A percentile compares a stretch with the other conserved stretches of the same genome.
Conservation (phyloP, 2,329 filamentous ascomycete species). For the Trichophaea hybrida region DNA sequence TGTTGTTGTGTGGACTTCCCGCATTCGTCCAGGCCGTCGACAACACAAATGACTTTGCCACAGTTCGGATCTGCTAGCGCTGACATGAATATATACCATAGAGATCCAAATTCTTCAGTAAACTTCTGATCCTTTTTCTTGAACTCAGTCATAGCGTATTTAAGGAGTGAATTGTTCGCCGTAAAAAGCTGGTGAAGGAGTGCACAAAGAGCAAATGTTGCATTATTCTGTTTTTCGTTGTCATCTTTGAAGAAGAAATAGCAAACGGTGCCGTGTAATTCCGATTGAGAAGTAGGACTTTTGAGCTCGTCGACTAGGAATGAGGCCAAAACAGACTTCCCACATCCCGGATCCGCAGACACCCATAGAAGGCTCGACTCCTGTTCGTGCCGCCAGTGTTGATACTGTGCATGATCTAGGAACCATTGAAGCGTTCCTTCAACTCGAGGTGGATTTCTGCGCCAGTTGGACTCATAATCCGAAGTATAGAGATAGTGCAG, state of each 20-base stretch:
- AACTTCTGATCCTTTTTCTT: background rate
- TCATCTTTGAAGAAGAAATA: constrained; percentile 17
- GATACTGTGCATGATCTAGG: constrained; percentile 8
- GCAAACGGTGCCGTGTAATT: constrained; percentile 9
- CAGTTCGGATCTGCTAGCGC: background rate
- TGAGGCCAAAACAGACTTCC: constrained; percentile 14
- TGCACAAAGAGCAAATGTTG: constrained; percentile 9
- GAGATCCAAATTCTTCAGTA: background rate
- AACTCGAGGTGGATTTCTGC: background rate
- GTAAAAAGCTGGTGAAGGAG: constrained; percentile 16
- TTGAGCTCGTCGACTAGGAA: constrained; percentile 15
- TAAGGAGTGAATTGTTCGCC: background rate
- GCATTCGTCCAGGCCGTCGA: constrained; percentile 24
- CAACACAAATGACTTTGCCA: constrained; percentile 17
- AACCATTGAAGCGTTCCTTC: constrained; percentile 12
- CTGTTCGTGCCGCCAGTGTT: constrained; percentile 1
- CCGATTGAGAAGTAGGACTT: background rate
- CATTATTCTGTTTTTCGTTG: constrained; percentile 5
- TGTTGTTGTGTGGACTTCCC: constrained; percentile 3
- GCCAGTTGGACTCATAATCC: background rate
- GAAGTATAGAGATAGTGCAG: constrained; percentile 4
- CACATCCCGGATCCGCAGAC: constrained; percentile 16
- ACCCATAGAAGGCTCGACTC: constrained; percentile 14
- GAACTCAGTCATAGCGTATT: constrained; percentile 2
- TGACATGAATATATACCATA: constrained; percentile 5